Conservation (phyloP, 371 early-diverging fungal species). For the Blakeslea trispora region DNA sequence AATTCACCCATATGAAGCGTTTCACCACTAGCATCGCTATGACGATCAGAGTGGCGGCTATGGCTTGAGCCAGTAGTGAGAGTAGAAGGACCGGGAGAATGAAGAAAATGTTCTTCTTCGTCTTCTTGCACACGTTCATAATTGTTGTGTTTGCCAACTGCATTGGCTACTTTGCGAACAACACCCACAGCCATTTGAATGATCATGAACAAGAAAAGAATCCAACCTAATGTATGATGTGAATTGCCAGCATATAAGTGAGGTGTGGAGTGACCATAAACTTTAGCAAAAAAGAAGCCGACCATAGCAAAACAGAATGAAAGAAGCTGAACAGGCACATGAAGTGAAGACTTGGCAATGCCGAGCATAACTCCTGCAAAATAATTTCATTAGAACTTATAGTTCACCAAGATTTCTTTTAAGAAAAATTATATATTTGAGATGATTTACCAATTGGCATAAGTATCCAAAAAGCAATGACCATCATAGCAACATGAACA, state of each 20-base stretch:
- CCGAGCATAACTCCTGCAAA: constrained; percentile 50
- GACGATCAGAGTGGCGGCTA: constrained; percentile 19
- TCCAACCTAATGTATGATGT: constrained; percentile 52
- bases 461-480: constrained; percentile 48
- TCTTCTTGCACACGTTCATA: constrained; percentile 34
- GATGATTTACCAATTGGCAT: constrained; percentile 51
- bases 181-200: constrained; percentile 48
- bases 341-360: constrained; percentile 51
- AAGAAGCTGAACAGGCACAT: constrained; percentile 44
- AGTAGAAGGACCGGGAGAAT: constrained; percentile 19
- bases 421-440: neutral
- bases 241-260: constrained; percentile 48
- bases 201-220: constrained; percentile 38
- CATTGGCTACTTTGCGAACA: constrained; percentile 50
- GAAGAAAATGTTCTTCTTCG: constrained; percentile 32
- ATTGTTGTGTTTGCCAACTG: constrained; percentile 28
- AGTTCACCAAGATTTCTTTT: too few species aligned
- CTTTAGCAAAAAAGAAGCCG: constrained; percentile 50
- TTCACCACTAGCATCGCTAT: constrained; percentile 36
- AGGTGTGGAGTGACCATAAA: constrained; percentile 51
- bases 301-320: constrained; percentile 37
- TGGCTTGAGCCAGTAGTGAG: constrained; percentile 10
- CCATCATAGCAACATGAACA: constrained; percentile 48
- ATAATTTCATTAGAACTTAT: neutral
- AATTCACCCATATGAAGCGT: constrained; percentile 33